Evolutionary conservation across 2,329 filamentous ascomycete species (phyloP).

Genomic region (Drechmeria coniospora): DNA sequence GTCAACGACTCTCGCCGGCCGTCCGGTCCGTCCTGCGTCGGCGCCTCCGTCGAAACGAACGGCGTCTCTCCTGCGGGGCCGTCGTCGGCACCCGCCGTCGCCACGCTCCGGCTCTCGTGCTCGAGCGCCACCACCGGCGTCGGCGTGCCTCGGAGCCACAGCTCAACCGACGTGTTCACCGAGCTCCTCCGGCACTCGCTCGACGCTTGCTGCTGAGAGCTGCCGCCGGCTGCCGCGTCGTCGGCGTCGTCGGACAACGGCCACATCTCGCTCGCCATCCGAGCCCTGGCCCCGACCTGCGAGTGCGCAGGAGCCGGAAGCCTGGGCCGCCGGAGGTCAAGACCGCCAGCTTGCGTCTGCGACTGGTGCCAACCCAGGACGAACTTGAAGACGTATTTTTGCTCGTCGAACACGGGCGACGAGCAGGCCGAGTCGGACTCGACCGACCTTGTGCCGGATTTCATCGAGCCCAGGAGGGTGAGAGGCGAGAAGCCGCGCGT

Average conservation of each 20-base stretch:
- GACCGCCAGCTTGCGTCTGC: slow-evolving; percentile 38
- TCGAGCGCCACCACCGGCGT: neutral
- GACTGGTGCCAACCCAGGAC: slow-evolving; percentile 51
- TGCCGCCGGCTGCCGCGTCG: neutral
- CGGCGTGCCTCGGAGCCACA: slow-evolving; percentile 9
- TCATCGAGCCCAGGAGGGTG: slow-evolving; percentile 4
- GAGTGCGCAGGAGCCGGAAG: slow-evolving; percentile 57
- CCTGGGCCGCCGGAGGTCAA: slow-evolving; percentile 50
- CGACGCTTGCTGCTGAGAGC: neutral
- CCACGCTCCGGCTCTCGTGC: slow-evolving; percentile 1
- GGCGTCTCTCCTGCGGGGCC: slow-evolving; percentile 1
- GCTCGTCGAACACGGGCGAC: slow-evolving; percentile 36
- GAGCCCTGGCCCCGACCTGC: slow-evolving; percentile 31
- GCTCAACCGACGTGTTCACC: slow-evolving; percentile 16
- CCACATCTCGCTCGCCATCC: slow-evolving; percentile 14
- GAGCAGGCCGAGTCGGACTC: slow-evolving; percentile 40
- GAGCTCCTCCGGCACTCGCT: slow-evolving; percentile 9
- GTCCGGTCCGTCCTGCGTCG: neutral
- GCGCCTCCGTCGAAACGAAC: neutral
- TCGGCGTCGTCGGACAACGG: no score
- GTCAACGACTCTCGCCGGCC: slow-evolving; percentile 17
- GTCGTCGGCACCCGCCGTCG: neutral
- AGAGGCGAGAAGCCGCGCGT: neutral
- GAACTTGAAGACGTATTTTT: slow-evolving; percentile 58
- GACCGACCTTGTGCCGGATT: slow-evolving; percentile 15